phyloP scores from a whole-genome alignment of 345 rosid genomes.

The Salix udensis region DNA sequence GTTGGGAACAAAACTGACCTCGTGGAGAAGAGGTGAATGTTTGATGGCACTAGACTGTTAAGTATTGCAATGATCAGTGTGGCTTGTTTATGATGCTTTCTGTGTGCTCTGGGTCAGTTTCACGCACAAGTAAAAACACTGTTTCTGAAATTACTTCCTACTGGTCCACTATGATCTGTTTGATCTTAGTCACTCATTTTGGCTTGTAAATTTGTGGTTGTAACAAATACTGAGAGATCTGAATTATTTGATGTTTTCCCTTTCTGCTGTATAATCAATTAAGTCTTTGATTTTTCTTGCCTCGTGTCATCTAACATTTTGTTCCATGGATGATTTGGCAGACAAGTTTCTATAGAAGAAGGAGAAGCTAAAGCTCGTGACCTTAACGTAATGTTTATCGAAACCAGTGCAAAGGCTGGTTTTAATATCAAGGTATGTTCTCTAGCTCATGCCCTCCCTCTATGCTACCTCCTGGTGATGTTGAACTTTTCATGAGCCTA shows the following conservation, averaged over 20 bases:
- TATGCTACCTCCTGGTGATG: neutral
- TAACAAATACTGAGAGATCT: neutral
- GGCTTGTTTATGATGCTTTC: neutral
- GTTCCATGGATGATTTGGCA: neutral
- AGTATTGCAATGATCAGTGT: neutral
- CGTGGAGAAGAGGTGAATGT: constrained; percentile 19
- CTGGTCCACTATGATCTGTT: neutral
- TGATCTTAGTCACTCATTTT: neutral
- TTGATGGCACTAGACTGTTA: neutral
- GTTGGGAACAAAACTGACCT: constrained; percentile 25
- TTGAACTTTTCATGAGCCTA: neutral
- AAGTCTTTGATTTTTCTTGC: neutral
- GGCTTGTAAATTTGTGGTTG: neutral
- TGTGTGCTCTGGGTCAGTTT: neutral
- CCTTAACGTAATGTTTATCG: constrained; percentile 14
- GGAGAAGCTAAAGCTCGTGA: constrained; percentile 19
- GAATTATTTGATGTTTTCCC: neutral
- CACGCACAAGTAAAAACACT: neutral
- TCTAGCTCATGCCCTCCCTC: neutral
- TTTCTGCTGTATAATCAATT: neutral
- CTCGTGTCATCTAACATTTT: neutral
- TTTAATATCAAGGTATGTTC: constrained; percentile 16
- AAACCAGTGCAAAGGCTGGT: constrained; percentile 18
- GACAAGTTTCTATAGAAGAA: constrained; percentile 20
- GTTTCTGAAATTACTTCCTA: neutral